Conservation (phyloP, 495 filamentous ascomycete species). For the Pseudomonodictys pantanalensis region DNA sequence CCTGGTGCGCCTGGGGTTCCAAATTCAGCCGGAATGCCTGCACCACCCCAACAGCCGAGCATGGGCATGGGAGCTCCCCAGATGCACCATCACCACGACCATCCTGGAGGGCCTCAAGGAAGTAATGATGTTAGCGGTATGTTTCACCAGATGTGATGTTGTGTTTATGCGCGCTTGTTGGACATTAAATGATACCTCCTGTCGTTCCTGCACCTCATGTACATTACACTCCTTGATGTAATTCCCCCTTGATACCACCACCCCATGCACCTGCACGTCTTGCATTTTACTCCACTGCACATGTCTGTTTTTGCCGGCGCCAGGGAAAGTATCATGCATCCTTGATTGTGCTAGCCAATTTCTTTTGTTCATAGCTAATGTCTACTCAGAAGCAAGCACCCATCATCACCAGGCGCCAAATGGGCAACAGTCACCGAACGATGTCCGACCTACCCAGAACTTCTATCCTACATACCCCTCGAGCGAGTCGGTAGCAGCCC, state of each 20-base stretch:
- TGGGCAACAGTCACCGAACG: slow-evolving; percentile 43
- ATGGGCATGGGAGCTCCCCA: slow-evolving; percentile 64
- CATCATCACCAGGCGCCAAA: slow-evolving; percentile 59
- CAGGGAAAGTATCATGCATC: slow-evolving; percentile 29
- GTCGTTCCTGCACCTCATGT: slow-evolving; percentile 35
- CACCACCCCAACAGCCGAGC: slow-evolving; percentile 35
- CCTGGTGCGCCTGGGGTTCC: slow-evolving; percentile 45
- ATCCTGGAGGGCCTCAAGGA: slow-evolving; percentile 64
- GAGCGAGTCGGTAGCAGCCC: slow-evolving; percentile 49
- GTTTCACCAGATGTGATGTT: slow-evolving; percentile 57
- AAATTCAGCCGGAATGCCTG: slow-evolving; percentile 35
- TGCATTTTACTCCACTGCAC: slow-evolving; percentile 31
- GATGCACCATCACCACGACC: slow-evolving; percentile 77
- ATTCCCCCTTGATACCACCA: slow-evolving; percentile 50
- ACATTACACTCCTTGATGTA: slow-evolving; percentile 54
- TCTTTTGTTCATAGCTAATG: slow-evolving; percentile 50
- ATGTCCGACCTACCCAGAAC: slow-evolving; percentile 72
- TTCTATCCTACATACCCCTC: slow-evolving; percentile 72
- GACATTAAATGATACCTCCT: slow-evolving; percentile 30
- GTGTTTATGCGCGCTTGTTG: slow-evolving; percentile 30
- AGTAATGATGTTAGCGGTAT: slow-evolving; percentile 91
- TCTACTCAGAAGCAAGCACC: slow-evolving; percentile 57
- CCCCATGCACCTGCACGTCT: slow-evolving; percentile 23
- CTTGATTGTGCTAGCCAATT: slow-evolving; percentile 46
- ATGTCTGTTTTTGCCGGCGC: slow-evolving; percentile 17